Conservation (phyloP, 75 land plant species). For the Isoetes taiwanensis region DNA sequence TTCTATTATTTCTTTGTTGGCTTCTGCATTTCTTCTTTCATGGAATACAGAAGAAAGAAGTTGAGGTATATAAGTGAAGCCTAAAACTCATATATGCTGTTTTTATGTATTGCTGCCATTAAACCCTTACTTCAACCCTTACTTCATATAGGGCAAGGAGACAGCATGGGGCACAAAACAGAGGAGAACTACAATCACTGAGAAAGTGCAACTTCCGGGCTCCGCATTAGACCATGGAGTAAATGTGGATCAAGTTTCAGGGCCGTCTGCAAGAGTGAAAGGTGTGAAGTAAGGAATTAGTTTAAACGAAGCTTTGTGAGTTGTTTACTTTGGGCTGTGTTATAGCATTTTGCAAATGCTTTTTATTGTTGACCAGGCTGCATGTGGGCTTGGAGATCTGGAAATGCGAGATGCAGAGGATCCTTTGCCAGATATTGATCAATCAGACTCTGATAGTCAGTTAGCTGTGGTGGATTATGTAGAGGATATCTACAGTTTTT, state of each 20-base stretch:
- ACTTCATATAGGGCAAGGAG: no score
- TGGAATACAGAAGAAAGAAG: no score
- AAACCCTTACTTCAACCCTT: no score
- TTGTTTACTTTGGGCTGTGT: neutral
- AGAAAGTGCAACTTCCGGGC: neutral
- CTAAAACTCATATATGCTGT: no score
- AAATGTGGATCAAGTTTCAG: neutral
- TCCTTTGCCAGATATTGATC: conserved; percentile 37
- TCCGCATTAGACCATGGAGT: neutral
- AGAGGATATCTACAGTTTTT: conserved; percentile 54
- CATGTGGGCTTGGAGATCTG: neutral
- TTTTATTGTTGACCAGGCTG: neutral
- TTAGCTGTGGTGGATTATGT: conserved; percentile 72
- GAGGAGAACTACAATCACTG: neutral
- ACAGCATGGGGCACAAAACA: conserved; percentile 14
- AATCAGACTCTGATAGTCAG: conserved; percentile 37
- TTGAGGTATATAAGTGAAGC: no score
- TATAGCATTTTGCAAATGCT: neutral
- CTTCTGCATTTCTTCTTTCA: no score
- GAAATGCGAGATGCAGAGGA: conserved; percentile 51
- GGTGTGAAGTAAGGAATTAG: neutral
- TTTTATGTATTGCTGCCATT: no score
- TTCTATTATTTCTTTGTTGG: no score
- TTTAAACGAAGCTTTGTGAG: neutral
- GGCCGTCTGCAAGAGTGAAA: neutral